These are phyloP conservation scores for Zygoascus sp. DNA, from an alignment of 1,139 yeast genomes.

Conservation along the genomic window DNA sequence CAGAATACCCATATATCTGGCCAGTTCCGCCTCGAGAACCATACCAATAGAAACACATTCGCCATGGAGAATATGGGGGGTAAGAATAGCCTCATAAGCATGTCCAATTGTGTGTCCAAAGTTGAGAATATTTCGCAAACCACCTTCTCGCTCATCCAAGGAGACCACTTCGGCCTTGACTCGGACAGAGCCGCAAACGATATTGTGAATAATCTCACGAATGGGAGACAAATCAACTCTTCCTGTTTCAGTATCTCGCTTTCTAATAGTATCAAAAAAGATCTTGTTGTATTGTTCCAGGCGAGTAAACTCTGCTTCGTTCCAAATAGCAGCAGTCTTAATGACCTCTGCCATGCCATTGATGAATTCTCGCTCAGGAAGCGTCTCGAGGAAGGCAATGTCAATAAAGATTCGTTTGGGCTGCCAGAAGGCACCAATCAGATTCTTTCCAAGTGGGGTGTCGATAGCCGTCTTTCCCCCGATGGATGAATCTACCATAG, in stretches of 20 bases:
- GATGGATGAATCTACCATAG: constrained; percentile 98
- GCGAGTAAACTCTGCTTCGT: constrained; percentile 78
- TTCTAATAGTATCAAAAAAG: constrained; percentile 59
- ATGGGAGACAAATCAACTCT: constrained; percentile 59
- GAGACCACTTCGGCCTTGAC: constrained; percentile 95
- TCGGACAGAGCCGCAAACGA: constrained; percentile 79
- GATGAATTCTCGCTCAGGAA: constrained; percentile 90
- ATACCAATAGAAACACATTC: constrained; percentile 97
- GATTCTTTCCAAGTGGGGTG: constrained; percentile 94
- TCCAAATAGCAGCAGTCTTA: constrained; percentile 98
- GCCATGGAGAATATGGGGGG: constrained; percentile 96
- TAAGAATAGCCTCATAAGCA: constrained; percentile 93
- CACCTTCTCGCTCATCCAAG: constrained; percentile 92
- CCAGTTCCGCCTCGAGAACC: constrained; percentile 88
- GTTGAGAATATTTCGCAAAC: constrained; percentile 83
- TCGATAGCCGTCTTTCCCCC: constrained; percentile 99
- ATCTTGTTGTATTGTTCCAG: constrained; percentile 69
- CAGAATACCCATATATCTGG: constrained; percentile 82
- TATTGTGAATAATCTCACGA: constrained; percentile 65
- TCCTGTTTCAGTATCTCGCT: constrained; percentile 38
- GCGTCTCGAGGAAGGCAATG: constrained; percentile 76
- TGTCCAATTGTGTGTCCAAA: constrained; percentile 98
- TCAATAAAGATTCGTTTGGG: constrained; percentile 88
- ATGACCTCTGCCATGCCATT: constrained; percentile 99
- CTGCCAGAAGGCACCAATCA: constrained; percentile 97